Evolutionary conservation across 1,139 yeast species (phyloP).

Genomic region (Spencermartinsiella ligniputridi): DNA sequence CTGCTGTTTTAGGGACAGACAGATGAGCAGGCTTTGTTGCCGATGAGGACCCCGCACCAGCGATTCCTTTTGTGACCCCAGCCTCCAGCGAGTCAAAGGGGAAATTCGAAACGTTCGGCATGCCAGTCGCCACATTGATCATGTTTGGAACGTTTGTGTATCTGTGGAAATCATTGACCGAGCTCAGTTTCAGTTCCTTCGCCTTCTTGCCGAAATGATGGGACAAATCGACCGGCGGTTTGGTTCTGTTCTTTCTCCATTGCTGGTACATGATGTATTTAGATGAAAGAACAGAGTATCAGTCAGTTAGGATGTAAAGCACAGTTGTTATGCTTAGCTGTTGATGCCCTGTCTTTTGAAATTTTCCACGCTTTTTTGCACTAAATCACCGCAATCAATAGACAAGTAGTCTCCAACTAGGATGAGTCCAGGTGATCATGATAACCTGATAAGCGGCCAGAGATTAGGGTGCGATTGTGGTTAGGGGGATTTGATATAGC

Average conservation of each 20-base stretch:
- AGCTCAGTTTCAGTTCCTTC: slow-evolving; percentile 60
- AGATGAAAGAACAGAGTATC: too few relatives aligned
- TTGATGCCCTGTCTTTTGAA: too few relatives aligned
- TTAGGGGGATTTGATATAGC: too few relatives aligned
- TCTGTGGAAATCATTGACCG: slow-evolving; percentile 71
- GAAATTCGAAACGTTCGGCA: slow-evolving; percentile 73
- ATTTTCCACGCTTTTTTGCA: too few relatives aligned
- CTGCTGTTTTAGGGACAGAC: slow-evolving; percentile 14
- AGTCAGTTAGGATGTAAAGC: too few relatives aligned
- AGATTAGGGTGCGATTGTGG: too few relatives aligned
- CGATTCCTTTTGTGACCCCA: slow-evolving; percentile 60
- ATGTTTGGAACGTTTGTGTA: slow-evolving; percentile 65
- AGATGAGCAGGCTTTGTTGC: slow-evolving; percentile 8
- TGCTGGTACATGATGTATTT: too few relatives aligned
- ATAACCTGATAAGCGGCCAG: too few relatives aligned
- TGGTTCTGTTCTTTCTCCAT: not conserved
- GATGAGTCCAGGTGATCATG: too few relatives aligned
- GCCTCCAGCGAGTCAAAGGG: slow-evolving; percentile 61
- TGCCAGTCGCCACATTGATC: slow-evolving; percentile 62
- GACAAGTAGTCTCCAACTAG: too few relatives aligned
- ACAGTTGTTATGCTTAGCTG: too few relatives aligned
- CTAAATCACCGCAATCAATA: too few relatives aligned
- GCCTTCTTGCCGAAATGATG: slow-evolving; percentile 71
- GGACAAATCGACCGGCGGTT: slow-evolving; percentile 44
- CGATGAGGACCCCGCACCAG: slow-evolving; percentile 25